Conservation (phyloP, 106 monocot species). For the Dendrobium officinale region DNA sequence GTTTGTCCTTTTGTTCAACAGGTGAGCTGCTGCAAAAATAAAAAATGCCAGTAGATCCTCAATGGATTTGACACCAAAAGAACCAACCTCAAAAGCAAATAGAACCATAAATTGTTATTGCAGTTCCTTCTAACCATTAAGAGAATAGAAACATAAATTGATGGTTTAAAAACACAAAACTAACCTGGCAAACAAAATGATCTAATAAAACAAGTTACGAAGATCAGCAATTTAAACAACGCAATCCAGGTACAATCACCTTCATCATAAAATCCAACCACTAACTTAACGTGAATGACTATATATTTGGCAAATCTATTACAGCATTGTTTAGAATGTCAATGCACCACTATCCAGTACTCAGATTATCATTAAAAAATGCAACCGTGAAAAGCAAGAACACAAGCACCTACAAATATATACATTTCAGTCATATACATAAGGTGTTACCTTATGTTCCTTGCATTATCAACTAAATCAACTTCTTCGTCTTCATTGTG, state of each 20-base stretch:
- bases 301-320: background rate
- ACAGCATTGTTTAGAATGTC: background rate
- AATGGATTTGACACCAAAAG: background rate
- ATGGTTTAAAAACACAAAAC: background rate
- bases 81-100: background rate
- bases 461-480: constrained; percentile 17
- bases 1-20: constrained; percentile 55
- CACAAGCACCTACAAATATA: too few relatives aligned
- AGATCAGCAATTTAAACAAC: background rate
- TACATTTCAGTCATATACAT: background rate
- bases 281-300: background rate
- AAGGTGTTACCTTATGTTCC: constrained; percentile 40
- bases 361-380: background rate
- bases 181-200: background rate
- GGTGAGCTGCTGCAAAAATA: constrained; percentile 23
- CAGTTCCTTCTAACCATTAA: background rate
- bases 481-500: constrained; percentile 57
- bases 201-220: too few relatives aligned
- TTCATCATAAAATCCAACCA: background rate
- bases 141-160: background rate
- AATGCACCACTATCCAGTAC: background rate
- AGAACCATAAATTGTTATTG: background rate
- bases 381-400: background rate
- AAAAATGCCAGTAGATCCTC: background rate
- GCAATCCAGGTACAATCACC: background rate